Conservation (phyloP, 768 basidiomycete genomes). For the Macrocybe gigantea region DNA sequence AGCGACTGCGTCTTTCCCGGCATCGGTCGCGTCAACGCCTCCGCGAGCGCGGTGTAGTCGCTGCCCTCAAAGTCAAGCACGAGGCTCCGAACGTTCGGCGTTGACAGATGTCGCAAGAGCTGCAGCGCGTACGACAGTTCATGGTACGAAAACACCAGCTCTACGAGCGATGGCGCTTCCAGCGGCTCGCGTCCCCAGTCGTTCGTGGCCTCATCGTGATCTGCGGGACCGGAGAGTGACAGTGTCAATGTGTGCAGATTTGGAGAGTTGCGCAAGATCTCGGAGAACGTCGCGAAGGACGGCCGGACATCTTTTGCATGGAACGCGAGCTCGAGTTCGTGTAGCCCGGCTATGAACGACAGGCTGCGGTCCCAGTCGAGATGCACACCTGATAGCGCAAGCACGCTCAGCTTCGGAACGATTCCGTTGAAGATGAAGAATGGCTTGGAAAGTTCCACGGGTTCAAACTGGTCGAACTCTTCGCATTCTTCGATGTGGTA, state of each 20-base stretch:
- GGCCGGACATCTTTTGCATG: slow-evolving; percentile 62
- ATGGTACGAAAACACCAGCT: slow-evolving; percentile 34
- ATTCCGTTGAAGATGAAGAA: slow-evolving; percentile 49
- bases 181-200: slow-evolving; percentile 30
- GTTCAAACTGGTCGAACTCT: slow-evolving; percentile 31
- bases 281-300: slow-evolving; percentile 42
- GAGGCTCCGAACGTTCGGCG: slow-evolving; percentile 35
- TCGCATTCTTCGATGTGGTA: slow-evolving; percentile 51
- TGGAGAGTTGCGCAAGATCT: slow-evolving; percentile 49
- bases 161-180: slow-evolving; percentile 32
- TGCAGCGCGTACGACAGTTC: slow-evolving; percentile 29
- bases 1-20: slow-evolving; percentile 35
- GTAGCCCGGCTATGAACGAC: slow-evolving; percentile 37
- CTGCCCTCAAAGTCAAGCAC: slow-evolving; percentile 50
- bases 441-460: slow-evolving; percentile 30
- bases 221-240: slow-evolving; percentile 51
- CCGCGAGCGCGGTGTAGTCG: slow-evolving; percentile 47
- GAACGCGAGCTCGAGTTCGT: slow-evolving; percentile 53
- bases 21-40: slow-evolving; percentile 34
- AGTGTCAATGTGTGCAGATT: slow-evolving; percentile 48
- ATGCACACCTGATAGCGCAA: slow-evolving; percentile 65
- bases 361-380: slow-evolving; percentile 54
- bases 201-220: slow-evolving; percentile 23
- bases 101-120: slow-evolving; percentile 31
- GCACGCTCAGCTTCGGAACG: slow-evolving; percentile 42